Percentiles rank a stretch among this genome's conserved stretches.
These are phyloP conservation scores for Passalora sequoiae DNA, from an alignment of 2,329 filamentous ascomycete species.

Conservation along the genomic window DNA sequence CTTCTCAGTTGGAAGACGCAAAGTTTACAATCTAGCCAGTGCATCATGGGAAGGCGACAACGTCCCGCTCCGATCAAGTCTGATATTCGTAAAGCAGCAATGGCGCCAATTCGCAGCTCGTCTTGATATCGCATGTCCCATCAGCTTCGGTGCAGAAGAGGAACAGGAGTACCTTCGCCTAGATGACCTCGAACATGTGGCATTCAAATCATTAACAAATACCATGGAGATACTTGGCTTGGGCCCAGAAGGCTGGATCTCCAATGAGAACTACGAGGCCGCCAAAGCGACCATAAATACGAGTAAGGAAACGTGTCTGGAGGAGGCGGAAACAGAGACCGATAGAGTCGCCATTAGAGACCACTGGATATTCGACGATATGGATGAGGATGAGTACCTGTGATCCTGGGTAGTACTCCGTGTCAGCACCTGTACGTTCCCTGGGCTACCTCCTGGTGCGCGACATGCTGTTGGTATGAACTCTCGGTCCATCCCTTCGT, in stretches of 20 bases:
- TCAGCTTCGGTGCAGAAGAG: slow-evolving; percentile 16
- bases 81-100: slow-evolving; percentile 19
- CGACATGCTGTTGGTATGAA: too few species aligned
- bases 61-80: slow-evolving; percentile 21
- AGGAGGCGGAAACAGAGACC: slow-evolving; percentile 18
- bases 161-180: slow-evolving; percentile 26
- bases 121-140: slow-evolving; percentile 13
- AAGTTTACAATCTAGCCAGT: slow-evolving; percentile 16
- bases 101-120: slow-evolving; percentile 10
- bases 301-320: slow-evolving; percentile 25
- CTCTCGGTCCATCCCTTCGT: too few species aligned
- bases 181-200: slow-evolving; percentile 18
- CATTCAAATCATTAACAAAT: slow-evolving; percentile 24
- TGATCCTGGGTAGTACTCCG: not conserved
- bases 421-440: too few species aligned
- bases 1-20: slow-evolving; percentile 19
- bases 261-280: slow-evolving; percentile 18
- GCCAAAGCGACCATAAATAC: slow-evolving; percentile 18
- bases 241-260: slow-evolving; percentile 23
- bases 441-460: too few species aligned
- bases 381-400: slow-evolving; percentile 34
- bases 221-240: slow-evolving; percentile 14
- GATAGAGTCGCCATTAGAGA: slow-evolving; percentile 15
- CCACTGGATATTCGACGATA: slow-evolving; percentile 29
- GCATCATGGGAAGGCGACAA: slow-evolving; percentile 28